Percentiles rank a stretch among this genome's conserved stretches.
Evolutionary conservation across 306 rosid species (phyloP).

Genomic region (Begonia peltatifolia): DNA sequence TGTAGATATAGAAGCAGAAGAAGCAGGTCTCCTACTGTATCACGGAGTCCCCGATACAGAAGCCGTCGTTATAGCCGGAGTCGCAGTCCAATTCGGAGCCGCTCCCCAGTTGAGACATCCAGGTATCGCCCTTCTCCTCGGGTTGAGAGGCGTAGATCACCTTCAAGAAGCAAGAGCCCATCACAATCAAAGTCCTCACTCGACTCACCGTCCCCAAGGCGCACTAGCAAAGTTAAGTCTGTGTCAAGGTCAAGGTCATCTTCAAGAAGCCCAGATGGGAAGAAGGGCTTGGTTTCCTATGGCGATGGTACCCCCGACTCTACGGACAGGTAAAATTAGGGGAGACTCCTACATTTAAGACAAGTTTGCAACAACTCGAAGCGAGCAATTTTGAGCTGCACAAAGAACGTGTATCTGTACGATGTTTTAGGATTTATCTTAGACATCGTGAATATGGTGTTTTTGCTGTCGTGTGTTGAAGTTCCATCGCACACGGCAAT

Average conservation of each 20-base stretch:
- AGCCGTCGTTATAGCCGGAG: constrained; percentile 47
- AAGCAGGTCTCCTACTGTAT: constrained; percentile 68
- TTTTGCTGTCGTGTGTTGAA: too few relatives aligned
- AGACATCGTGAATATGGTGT: too few relatives aligned
- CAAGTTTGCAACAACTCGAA: too few relatives aligned
- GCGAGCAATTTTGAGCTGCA: too few relatives aligned
- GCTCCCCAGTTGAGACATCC: constrained; percentile 38
- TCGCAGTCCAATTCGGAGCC: constrained; percentile 42
- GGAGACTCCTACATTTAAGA: too few relatives aligned
- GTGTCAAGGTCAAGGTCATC: constrained; percentile 22
- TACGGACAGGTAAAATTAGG: constrained; percentile 6
- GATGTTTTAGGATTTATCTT: too few relatives aligned
- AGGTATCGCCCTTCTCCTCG: constrained; percentile 42
- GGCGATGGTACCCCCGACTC: constrained; percentile 53
- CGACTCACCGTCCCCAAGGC: constrained; percentile 45
- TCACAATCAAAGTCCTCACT: constrained; percentile 40
- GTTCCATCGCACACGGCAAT: too few relatives aligned
- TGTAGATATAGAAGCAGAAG: constrained; percentile 77
- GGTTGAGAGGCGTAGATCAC: constrained; percentile 27
- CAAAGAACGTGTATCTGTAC: too few relatives aligned
- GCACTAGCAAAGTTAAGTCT: constrained; percentile 32
- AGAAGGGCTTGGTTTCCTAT: constrained; percentile 78
- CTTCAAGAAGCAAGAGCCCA: constrained; percentile 50
- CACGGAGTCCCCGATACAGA: constrained; percentile 69
- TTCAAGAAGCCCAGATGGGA: constrained; percentile 53